phyloP scores from a whole-genome alignment of 1,284 basidiomycete genomes.

The Puccinia polysora region DNA sequence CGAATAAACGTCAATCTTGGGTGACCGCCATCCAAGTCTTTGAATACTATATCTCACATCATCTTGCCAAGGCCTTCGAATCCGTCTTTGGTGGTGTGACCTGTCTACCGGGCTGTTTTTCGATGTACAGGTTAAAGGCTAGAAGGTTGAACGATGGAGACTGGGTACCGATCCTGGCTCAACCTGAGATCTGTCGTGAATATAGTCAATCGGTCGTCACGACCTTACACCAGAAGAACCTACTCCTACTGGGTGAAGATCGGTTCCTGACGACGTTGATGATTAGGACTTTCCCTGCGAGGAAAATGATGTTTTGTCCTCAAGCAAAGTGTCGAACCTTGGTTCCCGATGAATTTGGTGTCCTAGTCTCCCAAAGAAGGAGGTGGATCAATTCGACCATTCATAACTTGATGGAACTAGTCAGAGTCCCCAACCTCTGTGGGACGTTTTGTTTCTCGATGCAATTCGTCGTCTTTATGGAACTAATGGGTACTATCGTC shows the following conservation, averaged over 20 bases:
- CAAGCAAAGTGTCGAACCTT: conserved; percentile 92
- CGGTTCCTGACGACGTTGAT: conserved; percentile 94
- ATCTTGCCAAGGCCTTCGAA: conserved; percentile 96
- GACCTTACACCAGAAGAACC: conserved; percentile 96
- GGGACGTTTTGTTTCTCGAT: conserved; percentile 57
- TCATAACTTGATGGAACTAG: conserved; percentile 98
- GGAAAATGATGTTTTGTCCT: conserved; percentile 99
- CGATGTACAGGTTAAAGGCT: conserved; percentile 97
- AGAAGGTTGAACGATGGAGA: conserved; percentile 79
- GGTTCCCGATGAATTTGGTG: conserved; percentile 88
- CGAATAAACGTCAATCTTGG: conserved; percentile 96
- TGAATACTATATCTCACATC: conserved; percentile 94
- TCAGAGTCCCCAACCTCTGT: conserved; percentile 87
- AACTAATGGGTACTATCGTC: conserved; percentile 89
- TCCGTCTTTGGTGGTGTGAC: conserved; percentile 99
- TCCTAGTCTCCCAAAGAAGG: conserved; percentile 90
- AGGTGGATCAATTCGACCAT: conserved; percentile 99
- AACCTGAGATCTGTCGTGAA: conserved; percentile 94
- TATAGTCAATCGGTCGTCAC: conserved; percentile 91
- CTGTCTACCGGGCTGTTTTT: conserved; percentile 97
- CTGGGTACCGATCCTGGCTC: conserved; percentile 95
- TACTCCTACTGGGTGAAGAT: conserved; percentile 94
- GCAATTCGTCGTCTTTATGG: conserved; percentile 93
- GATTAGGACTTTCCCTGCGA: conserved; percentile 82
- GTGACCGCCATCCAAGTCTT: conserved; percentile 92